Conservation (phyloP, 345 rosid genomes). For the Ailanthus altissimus region DNA sequence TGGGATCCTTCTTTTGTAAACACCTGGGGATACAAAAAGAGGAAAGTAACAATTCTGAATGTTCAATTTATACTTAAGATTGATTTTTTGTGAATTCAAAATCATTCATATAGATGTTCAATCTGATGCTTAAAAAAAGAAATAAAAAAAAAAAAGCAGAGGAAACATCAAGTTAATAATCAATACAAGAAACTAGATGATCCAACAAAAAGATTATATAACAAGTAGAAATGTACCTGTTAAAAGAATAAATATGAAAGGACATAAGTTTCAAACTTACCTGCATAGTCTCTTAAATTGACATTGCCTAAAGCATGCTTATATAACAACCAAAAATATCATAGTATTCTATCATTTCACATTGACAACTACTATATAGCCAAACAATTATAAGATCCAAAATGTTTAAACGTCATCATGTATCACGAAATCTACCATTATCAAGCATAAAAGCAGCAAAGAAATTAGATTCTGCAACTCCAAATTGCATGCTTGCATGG, state of each 20-base stretch:
- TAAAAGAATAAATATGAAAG: background rate
- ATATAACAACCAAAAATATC: constrained; percentile 97
- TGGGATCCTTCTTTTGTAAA: constrained; percentile 85
- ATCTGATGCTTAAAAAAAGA: background rate
- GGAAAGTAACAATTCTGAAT: constrained; percentile 95
- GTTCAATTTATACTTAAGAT: constrained; percentile 53
- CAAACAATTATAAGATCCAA: constrained; percentile 9
- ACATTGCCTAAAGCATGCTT: constrained; percentile 95
- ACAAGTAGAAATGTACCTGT: background rate
- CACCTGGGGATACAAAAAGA: constrained; percentile 88
- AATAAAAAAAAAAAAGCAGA: background rate
- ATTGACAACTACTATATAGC: constrained; percentile 69
- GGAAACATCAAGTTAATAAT: background rate
- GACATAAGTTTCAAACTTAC: constrained; percentile 42
- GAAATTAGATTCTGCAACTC: background rate
- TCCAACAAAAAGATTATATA: background rate
- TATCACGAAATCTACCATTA: background rate
- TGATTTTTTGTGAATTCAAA: constrained; percentile 1
- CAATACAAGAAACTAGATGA: background rate
- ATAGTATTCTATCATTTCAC: constrained; percentile 93
- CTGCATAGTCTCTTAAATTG: constrained; percentile 93
- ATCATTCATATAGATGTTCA: background rate
- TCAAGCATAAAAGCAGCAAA: background rate
- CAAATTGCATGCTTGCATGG: background rate
- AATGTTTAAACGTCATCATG: background rate